A percentile compares a stretch with the other conserved stretches of the same genome.
Conservation (phyloP, 495 filamentous ascomycete species). For the Friedmanniomyces simplex region DNA sequence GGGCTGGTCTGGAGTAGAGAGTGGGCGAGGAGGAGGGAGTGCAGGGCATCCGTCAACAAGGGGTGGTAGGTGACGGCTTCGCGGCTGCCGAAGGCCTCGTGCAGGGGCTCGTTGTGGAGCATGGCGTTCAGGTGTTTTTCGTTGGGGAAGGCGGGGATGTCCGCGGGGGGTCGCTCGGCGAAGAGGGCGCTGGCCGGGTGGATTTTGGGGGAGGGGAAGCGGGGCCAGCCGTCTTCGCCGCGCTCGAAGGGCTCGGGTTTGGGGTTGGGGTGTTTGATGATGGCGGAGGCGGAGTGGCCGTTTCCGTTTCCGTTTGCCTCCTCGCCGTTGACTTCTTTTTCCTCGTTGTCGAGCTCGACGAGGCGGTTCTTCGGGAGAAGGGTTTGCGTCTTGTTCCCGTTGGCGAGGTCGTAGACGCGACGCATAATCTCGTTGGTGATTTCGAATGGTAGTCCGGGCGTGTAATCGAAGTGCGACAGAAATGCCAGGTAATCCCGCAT, state of each 20-base stretch:
- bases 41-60: conserved; percentile 62
- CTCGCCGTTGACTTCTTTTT: conserved; percentile 12
- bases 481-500: conserved; percentile 59
- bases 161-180: conserved; percentile 27
- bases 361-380: conserved; percentile 17
- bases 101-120: conserved; percentile 18
- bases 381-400: conserved; percentile 22
- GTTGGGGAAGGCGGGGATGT: conserved; percentile 29
- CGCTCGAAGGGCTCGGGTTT: conserved; percentile 20
- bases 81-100: conserved; percentile 29
- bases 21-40: conserved; percentile 64
- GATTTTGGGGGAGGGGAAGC: conserved; percentile 31
- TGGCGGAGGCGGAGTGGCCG: conserved; percentile 13
- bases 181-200: conserved; percentile 33
- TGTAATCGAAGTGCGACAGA: conserved; percentile 64
- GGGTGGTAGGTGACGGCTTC: conserved; percentile 73
- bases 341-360: conserved; percentile 14
- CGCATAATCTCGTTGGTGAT: conserved; percentile 57
- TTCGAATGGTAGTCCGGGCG: conserved; percentile 53
- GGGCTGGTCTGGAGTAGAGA: conserved; percentile 61
- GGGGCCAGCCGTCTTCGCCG: conserved; percentile 25
- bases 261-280: conserved; percentile 26
- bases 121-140: conserved; percentile 12
- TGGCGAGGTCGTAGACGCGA: conserved; percentile 47
- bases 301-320: conserved; percentile 1